These are phyloP conservation scores for Fusarium sp. DNA, from an alignment of 2,329 filamentous ascomycete species.

Conservation along the genomic window DNA sequence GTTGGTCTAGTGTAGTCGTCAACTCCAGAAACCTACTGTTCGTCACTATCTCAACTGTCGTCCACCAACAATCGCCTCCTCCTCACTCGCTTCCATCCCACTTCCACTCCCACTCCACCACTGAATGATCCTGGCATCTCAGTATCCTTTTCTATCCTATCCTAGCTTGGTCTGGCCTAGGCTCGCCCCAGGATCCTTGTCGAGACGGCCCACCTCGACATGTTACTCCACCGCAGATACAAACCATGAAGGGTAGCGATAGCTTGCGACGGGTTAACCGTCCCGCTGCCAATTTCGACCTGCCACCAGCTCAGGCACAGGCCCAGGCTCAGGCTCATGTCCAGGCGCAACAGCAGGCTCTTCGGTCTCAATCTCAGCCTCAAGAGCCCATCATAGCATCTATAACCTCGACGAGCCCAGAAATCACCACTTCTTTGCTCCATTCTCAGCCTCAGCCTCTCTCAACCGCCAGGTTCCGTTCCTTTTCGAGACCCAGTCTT, in stretches of 20 bases:
- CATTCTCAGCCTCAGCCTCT: conserved; percentile 24
- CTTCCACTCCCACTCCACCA: conserved; percentile 11
- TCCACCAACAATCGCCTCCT: conserved; percentile 12
- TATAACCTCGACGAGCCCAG: conserved; percentile 8
- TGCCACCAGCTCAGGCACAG: conserved; percentile 34
- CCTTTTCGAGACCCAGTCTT: conserved; percentile 42
- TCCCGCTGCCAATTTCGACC: conserved; percentile 45
- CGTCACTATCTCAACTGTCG: conserved; percentile 3
- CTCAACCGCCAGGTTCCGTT: conserved; percentile 38
- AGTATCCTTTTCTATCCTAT: conserved; percentile 18
- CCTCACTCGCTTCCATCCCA: neutral
- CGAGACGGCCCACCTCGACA: conserved; percentile 44
- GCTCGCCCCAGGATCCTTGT: conserved; percentile 38
- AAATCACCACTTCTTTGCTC: conserved; percentile 15
- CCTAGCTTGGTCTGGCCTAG: conserved; percentile 24
- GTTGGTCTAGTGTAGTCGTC: conserved; percentile 1
- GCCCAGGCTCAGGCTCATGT: conserved; percentile 14
- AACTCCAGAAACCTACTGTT: neutral
- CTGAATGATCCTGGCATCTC: conserved; percentile 32
- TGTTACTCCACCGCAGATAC: conserved; percentile 46
- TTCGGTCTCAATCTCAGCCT: conserved; percentile 33
- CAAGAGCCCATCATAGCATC: conserved; percentile 15
- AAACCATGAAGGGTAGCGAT: conserved; percentile 46
- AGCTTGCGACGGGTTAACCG: conserved; percentile 44
- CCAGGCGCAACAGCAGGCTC: conserved; percentile 22